phyloP scores from a whole-genome alignment of 1,139 yeast species.

The Nematodospora anomalae region DNA sequence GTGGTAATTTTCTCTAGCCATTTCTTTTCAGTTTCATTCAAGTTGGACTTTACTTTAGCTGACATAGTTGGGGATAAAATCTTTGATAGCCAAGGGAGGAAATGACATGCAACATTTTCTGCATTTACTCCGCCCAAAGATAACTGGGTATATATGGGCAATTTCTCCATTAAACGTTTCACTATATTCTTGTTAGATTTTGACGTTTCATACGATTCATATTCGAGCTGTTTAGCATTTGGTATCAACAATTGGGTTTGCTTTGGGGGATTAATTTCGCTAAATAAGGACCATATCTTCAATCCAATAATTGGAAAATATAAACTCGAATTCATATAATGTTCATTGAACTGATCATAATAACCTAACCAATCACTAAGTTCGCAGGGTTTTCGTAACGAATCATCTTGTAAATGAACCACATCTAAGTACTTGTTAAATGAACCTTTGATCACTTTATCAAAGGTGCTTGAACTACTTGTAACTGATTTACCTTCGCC shows the following conservation, averaged over 20 bases:
- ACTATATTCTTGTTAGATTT: slow-evolving; percentile 30
- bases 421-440: slow-evolving; percentile 60
- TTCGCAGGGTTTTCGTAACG: slow-evolving; percentile 58
- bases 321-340: slow-evolving; percentile 42
- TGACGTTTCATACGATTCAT: slow-evolving; percentile 36
- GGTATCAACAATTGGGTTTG: slow-evolving; percentile 31
- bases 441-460: slow-evolving; percentile 70
- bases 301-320: slow-evolving; percentile 61
- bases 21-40: slow-evolving; percentile 25
- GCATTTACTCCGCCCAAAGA: slow-evolving; percentile 29
- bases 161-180: slow-evolving; percentile 24
- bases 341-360: slow-evolving; percentile 53
- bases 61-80: slow-evolving; percentile 47
- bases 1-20: slow-evolving; percentile 30
- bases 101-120: slow-evolving; percentile 28
- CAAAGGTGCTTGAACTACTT: slow-evolving; percentile 50
- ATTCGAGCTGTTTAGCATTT: slow-evolving; percentile 44
- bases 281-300: slow-evolving; percentile 65
- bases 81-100: slow-evolving; percentile 48
- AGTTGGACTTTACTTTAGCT: slow-evolving; percentile 26
- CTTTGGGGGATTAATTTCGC: slow-evolving; percentile 52
- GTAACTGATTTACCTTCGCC: slow-evolving; percentile 44
- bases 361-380: slow-evolving; percentile 79
- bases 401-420: slow-evolving; percentile 61
- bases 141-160: slow-evolving; percentile 30